These are phyloP conservation scores for Pyrenopolyporus hunteri DNA, from an alignment of 495 filamentous ascomycete genomes.

Conservation along the genomic window DNA sequence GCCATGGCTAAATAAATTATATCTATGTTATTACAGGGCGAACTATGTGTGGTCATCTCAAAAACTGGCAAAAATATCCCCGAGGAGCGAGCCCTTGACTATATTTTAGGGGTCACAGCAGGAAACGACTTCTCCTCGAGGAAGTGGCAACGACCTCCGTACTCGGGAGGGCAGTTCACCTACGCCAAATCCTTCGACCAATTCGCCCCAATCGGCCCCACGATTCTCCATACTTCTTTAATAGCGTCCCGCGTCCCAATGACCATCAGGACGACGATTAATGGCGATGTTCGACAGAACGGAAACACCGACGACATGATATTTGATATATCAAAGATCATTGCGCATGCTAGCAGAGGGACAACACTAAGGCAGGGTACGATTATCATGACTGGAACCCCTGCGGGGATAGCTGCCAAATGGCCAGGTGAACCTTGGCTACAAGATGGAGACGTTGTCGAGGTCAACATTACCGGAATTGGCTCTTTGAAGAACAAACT, in stretches of 20 bases:
- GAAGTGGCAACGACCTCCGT: conserved; percentile 39
- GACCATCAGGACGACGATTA: conserved; percentile 32
- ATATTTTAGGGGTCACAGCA: conserved; percentile 43
- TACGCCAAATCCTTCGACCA: conserved; percentile 49
- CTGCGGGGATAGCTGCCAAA: conserved; percentile 51
- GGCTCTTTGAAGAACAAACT: conserved; percentile 49
- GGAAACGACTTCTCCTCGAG: conserved; percentile 42
- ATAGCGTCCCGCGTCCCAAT: conserved; percentile 16
- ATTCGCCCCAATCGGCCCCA: conserved; percentile 53
- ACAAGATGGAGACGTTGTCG: conserved; percentile 65
- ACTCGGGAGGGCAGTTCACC: conserved; percentile 44
- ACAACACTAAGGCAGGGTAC: conserved; percentile 46
- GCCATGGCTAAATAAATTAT: not conserved
- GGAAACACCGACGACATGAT: conserved; percentile 32
- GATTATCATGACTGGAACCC: conserved; percentile 53
- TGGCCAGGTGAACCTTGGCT: conserved; percentile 63
- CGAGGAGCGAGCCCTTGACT: conserved; percentile 39
- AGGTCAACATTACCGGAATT: conserved; percentile 54
- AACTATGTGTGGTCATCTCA: conserved; percentile 9
- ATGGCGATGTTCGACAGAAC: conserved; percentile 37
- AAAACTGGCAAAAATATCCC: conserved; percentile 46
- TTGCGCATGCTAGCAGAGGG: conserved; percentile 42
- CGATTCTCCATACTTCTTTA: conserved; percentile 48
- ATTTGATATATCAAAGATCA: conserved; percentile 31
- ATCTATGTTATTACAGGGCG: not conserved